Evolutionary conservation across 352 stramenopile genomes (phyloP).

Genomic region (Phytophthora niederhauseri): DNA sequence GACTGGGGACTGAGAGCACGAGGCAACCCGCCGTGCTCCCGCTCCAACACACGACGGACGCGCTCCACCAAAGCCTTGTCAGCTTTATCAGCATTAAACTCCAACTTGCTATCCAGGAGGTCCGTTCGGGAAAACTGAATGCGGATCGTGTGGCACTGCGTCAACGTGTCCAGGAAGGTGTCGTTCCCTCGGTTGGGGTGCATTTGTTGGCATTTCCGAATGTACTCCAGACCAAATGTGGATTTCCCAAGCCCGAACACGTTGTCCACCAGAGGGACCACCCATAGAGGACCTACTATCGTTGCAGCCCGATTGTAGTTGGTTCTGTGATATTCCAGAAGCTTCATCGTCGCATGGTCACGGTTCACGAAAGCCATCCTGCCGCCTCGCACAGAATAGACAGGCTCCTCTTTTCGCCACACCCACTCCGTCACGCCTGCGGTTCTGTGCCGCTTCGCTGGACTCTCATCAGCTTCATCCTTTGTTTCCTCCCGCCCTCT

Average conservation of each 20-base stretch:
- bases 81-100: background rate
- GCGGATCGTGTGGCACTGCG: slow-evolving; percentile 15
- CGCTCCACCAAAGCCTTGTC: background rate
- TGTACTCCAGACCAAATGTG: slow-evolving; percentile 14
- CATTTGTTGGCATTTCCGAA: slow-evolving; percentile 4
- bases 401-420: background rate
- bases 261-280: slow-evolving; percentile 20
- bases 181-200: background rate
- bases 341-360: slow-evolving; percentile 2
- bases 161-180: background rate
- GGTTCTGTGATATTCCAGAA: slow-evolving; percentile 1
- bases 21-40: background rate
- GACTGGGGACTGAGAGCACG: background rate
- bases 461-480: background rate
- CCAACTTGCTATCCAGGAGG: background rate
- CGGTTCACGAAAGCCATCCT: slow-evolving; percentile 14
- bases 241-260: slow-evolving; percentile 17
- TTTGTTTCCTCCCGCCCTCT: background rate
- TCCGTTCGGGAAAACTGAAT: background rate
- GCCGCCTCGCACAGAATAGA: background rate
- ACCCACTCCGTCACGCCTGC: background rate
- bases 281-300: background rate
- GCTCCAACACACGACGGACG: no score
- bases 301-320: background rate
- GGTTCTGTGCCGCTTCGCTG: background rate